Evolutionary conservation across 1,139 yeast genomes (phyloP).

Genomic region (Hansenula anomala): DNA sequence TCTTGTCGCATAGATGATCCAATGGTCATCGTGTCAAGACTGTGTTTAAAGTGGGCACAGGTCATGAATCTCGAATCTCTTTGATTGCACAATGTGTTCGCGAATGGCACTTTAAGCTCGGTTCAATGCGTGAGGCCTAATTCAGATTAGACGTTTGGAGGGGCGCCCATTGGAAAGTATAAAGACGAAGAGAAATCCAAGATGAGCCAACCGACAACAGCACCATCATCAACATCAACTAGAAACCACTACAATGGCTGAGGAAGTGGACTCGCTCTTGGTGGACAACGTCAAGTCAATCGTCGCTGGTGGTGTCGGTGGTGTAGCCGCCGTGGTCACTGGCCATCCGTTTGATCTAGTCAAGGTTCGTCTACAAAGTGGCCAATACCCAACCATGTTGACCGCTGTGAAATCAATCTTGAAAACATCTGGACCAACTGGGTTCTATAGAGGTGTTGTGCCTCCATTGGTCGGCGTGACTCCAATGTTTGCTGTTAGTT

Average conservation of each 20-base stretch:
- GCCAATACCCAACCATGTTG: conserved; percentile 43
- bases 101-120: background rate
- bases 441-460: conserved; percentile 81
- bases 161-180: no score
- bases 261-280: conserved; percentile 43
- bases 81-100: no score
- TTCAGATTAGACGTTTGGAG: no score
- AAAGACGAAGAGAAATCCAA: background rate
- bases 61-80: no score
- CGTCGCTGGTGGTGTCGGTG: conserved; percentile 87
- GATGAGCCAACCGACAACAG: no score
- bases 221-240: no score
- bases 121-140: background rate
- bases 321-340: conserved; percentile 79
- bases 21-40: no score
- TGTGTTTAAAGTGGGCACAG: no score
- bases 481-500: conserved; percentile 96
- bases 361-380: conserved; percentile 84
- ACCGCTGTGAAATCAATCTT: conserved; percentile 69
- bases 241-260: conserved; percentile 18
- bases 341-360: conserved; percentile 96
- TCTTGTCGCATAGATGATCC: no score
- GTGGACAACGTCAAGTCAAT: conserved; percentile 61
- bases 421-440: conserved; percentile 63
- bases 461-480: conserved; percentile 95